Conservation (phyloP, 495 filamentous ascomycete genomes). For the Cercophora samala region DNA sequence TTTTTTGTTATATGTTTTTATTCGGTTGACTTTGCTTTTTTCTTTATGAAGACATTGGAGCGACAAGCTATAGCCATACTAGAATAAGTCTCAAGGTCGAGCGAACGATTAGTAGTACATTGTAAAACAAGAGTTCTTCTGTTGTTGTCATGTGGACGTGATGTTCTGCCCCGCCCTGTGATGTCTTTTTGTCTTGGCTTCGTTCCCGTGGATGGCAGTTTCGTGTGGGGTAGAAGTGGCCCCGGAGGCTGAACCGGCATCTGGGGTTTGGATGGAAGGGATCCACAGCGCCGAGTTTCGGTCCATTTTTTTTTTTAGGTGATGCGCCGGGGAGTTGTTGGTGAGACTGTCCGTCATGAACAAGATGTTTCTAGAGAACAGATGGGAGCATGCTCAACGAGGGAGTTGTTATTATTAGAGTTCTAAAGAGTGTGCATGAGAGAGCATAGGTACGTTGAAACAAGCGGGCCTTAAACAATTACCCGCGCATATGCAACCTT, state of each 20-base stretch:
- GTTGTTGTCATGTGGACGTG: neutral
- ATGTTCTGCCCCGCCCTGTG: neutral
- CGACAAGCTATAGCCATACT: neutral
- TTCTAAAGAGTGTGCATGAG: neutral
- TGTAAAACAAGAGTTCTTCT: neutral
- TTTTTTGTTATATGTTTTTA: neutral
- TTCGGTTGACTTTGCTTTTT: neutral
- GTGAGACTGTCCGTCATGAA: neutral
- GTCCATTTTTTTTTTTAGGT: neutral
- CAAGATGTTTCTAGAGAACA: neutral
- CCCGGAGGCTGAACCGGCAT: conserved; percentile 3
- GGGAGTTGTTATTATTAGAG: too few relatives aligned
- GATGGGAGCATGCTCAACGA: neutral
- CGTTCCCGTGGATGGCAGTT: neutral
- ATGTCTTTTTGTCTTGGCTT: neutral
- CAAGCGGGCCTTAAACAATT: conserved; percentile 7
- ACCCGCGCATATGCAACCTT: conserved; percentile 3
- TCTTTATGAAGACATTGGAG: neutral
- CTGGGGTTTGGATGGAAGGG: conserved; percentile 5
- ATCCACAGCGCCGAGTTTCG: conserved; percentile 2
- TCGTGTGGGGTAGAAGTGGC: neutral
- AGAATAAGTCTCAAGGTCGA: neutral
- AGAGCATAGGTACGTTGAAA: neutral
- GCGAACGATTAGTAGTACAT: neutral
- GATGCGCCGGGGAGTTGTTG: neutral